phyloP scores from a whole-genome alignment of 345 rosid genomes.

The Jatropha curcas region DNA sequence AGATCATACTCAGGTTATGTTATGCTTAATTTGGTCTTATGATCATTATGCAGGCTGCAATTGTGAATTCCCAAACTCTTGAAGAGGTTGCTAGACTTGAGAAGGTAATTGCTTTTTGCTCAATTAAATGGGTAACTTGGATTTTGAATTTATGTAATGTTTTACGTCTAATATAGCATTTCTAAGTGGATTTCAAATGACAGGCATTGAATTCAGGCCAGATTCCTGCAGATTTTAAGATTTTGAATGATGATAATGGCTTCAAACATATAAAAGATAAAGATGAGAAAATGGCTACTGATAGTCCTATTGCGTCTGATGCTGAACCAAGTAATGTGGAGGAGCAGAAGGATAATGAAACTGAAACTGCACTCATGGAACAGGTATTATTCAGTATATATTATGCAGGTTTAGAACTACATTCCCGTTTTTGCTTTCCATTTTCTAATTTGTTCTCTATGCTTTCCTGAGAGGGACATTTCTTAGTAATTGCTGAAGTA shows the following conservation, averaged over 20 bases:
- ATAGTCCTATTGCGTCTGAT: conserved; percentile 21
- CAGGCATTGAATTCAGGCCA: conserved; percentile 94
- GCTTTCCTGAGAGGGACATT: background rate
- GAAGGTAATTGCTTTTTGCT: conserved; percentile 48
- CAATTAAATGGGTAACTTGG: background rate
- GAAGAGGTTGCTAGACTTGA: conserved; percentile 99
- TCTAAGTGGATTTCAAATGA: conserved; percentile 26
- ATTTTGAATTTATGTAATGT: background rate
- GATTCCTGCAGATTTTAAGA: conserved; percentile 78
- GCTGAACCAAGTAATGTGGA: conserved; percentile 30
- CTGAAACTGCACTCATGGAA: conserved; percentile 74
- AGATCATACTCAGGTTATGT: background rate
- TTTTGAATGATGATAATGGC: conserved; percentile 42
- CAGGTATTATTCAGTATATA: conserved; percentile 37
- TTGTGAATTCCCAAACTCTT: conserved; percentile 95
- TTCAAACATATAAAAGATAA: conserved; percentile 32
- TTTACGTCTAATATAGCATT: conserved; percentile 21
- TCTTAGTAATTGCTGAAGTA: background rate
- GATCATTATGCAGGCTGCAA: conserved; percentile 79
- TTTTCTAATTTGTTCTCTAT: background rate
- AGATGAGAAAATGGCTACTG: conserved; percentile 47
- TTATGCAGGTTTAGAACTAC: background rate
- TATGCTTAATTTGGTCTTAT: conserved; percentile 15
- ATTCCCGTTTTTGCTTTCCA: background rate
- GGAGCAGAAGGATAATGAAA: conserved; percentile 45